Percentiles rank a stretch among this genome's conserved stretches.
These are phyloP conservation scores for Jatropha curcas DNA, from an alignment of 345 rosid genomes.

Conservation along the genomic window DNA sequence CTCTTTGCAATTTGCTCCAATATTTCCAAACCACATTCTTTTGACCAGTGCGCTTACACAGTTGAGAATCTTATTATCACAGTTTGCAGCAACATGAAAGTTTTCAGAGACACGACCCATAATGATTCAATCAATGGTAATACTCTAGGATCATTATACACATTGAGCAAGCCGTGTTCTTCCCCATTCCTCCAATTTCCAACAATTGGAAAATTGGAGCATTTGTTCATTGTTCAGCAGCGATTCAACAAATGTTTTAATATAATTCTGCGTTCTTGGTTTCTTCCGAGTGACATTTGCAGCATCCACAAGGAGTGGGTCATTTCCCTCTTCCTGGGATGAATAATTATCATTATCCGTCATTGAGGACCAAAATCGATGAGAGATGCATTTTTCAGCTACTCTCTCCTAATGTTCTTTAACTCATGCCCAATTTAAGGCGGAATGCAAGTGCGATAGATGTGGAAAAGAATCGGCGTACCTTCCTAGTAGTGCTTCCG, in stretches of 20 bases:
- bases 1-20: not conserved
- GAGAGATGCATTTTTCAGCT: no score
- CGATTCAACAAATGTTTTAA: not conserved
- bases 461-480: no score
- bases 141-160: not conserved
- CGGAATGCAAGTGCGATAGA: no score
- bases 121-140: not conserved
- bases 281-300: slow-evolving; percentile 11
- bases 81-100: not conserved
- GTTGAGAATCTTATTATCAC: not conserved
- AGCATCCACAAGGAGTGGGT: not conserved
- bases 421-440: no score
- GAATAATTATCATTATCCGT: not conserved
- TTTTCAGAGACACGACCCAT: slow-evolving; percentile 1
- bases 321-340: not conserved
- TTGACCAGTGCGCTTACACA: not conserved
- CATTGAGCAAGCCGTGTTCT: slow-evolving; percentile 8
- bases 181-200: slow-evolving; percentile 11
- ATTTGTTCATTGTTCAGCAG: not conserved
- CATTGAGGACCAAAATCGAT: not conserved
- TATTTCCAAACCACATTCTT: no score
- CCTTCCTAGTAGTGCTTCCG: no score
- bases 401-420: not conserved
- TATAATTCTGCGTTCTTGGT: not conserved
- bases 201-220: not conserved